Conservation (phyloP, 2,329 filamentous ascomycete species). For the Rachicladosporium sp. region DNA sequence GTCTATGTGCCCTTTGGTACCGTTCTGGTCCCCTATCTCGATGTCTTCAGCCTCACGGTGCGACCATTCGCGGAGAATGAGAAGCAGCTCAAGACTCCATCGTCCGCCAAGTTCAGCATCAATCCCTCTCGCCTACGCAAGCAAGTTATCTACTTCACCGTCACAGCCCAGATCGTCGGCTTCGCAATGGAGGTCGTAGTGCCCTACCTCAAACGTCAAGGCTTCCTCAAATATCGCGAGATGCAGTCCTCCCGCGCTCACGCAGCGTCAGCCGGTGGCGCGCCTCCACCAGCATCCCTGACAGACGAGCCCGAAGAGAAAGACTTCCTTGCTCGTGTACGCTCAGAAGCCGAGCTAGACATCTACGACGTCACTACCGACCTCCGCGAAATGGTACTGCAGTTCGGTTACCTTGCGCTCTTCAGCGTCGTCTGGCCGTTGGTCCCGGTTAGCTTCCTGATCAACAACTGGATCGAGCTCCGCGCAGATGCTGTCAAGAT, state of each 20-base stretch:
- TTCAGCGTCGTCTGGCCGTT: constrained; percentile 93
- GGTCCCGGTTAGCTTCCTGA: constrained; percentile 74
- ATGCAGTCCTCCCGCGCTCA: constrained; percentile 49
- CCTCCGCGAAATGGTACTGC: constrained; percentile 82
- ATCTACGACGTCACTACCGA: constrained; percentile 83
- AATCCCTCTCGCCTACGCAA: constrained; percentile 73
- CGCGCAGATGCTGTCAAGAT: constrained; percentile 92
- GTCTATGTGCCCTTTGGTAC: constrained; percentile 88
- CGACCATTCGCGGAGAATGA: constrained; percentile 64
- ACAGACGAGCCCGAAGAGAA: constrained; percentile 67
- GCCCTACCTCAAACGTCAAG: constrained; percentile 70
- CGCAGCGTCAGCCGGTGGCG: constrained; percentile 37
- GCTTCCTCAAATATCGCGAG: constrained; percentile 66
- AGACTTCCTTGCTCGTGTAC: constrained; percentile 67
- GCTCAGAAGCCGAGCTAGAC: constrained; percentile 69
- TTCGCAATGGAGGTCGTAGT: constrained; percentile 74
- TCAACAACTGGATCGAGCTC: constrained; percentile 95
- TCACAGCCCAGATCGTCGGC: constrained; percentile 85
- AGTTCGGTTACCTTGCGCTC: constrained; percentile 73
- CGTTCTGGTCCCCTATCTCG: constrained; percentile 70
- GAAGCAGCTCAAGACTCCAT: constrained; percentile 49
- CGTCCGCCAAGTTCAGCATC: constrained; percentile 52
- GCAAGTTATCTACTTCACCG: constrained; percentile 91
- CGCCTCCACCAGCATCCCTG: constrained; percentile 25
- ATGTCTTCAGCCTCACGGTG: constrained; percentile 65